Evolutionary conservation across 148 eudicot genomes (phyloP).

Genomic region (Agrostemma githago): DNA sequence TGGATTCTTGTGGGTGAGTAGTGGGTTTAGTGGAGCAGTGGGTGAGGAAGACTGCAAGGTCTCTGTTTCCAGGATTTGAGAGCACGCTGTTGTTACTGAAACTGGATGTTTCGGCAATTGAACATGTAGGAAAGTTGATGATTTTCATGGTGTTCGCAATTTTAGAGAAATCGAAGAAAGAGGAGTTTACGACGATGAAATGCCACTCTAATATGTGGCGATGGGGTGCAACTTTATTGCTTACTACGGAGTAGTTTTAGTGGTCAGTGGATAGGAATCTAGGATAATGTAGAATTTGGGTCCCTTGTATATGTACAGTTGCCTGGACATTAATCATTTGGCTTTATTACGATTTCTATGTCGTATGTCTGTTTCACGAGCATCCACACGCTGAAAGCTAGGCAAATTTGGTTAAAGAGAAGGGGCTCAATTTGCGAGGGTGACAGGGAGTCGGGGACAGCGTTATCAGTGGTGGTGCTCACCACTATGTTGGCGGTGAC

Average conservation of each 20-base stretch:
- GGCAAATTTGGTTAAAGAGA: too few species aligned
- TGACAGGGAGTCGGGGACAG: too few species aligned
- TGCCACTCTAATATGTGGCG: constrained; percentile 27
- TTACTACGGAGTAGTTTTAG: background rate
- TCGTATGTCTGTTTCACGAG: background rate
- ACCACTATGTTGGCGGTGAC: too few species aligned
- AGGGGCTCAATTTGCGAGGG: too few species aligned
- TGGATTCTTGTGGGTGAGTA: constrained; percentile 14
- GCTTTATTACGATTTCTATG: background rate
- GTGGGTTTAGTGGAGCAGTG: constrained; percentile 8
- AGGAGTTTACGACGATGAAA: background rate
- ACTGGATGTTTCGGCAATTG: background rate
- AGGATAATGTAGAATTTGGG: background rate
- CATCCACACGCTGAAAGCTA: background rate
- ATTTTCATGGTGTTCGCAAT: background rate
- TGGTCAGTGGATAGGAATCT: background rate
- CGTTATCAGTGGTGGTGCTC: too few species aligned
- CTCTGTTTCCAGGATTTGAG: constrained; percentile 9
- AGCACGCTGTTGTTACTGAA: constrained; percentile 15
- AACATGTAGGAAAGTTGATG: background rate
- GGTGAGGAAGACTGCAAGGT: constrained; percentile 23
- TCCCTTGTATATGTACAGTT: background rate
- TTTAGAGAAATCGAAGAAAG: constrained; percentile 13
- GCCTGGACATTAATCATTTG: constrained; percentile 6
- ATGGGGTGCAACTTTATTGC: constrained; percentile 11